A percentile compares a stretch with the other conserved stretches of the same genome.
These are phyloP conservation scores for Malania oleifera DNA, from an alignment of 164 flowering plant genomes.

Conservation along the genomic window DNA sequence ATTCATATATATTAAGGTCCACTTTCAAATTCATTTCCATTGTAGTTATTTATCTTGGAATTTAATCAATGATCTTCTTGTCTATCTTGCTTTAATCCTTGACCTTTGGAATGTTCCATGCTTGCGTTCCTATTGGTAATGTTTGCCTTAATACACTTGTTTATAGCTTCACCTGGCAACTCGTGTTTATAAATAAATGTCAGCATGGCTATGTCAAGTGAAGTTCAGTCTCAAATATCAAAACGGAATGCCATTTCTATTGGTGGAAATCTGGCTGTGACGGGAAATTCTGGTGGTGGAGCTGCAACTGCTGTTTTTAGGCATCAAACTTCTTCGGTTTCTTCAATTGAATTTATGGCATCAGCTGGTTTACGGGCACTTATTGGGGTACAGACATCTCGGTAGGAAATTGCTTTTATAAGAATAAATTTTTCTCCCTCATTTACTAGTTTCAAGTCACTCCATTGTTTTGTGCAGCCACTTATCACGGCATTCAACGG, in stretches of 20 bases:
- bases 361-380: constrained; percentile 75
- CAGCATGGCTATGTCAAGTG: constrained; percentile 89
- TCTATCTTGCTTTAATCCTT: too few relatives aligned
- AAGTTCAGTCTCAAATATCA: constrained; percentile 80
- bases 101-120: not conserved
- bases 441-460: not conserved
- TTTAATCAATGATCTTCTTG: too few relatives aligned
- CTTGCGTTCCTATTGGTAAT: not conserved
- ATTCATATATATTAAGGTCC: too few relatives aligned
- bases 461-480: constrained; percentile 38
- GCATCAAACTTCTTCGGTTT: constrained; percentile 68
- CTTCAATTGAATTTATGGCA: constrained; percentile 71
- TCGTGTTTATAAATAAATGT: constrained; percentile 7
- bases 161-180: not conserved
- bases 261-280: constrained; percentile 80
- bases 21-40: too few relatives aligned
- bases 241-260: constrained; percentile 54
- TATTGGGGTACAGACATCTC: constrained; percentile 69
- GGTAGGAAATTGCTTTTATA: constrained; percentile 40
- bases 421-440: not conserved
- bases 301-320: constrained; percentile 60
- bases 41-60: too few relatives aligned
- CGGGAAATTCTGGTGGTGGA: constrained; percentile 66
- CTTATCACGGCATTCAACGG: constrained; percentile 69
- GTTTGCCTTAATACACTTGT: constrained; percentile 7